phyloP scores from a whole-genome alignment of 2,329 filamentous ascomycete species.

The Paracoccidioides lutzii region DNA sequence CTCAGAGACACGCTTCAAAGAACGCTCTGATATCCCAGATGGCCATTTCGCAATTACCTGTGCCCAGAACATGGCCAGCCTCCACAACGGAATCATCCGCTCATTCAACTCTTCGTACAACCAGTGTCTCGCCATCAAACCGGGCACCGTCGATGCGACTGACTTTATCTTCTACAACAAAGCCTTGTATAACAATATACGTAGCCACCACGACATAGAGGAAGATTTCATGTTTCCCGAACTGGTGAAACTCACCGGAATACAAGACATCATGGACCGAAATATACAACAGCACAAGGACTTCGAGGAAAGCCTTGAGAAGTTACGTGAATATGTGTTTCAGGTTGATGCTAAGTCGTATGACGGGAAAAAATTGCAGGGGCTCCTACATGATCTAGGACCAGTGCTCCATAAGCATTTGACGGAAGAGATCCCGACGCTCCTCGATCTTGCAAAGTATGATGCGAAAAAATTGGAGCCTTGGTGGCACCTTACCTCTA shows the following conservation, averaged over 20 bases:
- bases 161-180: slow-evolving; percentile 22
- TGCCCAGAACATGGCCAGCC: slow-evolving; percentile 17
- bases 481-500: slow-evolving; percentile 9
- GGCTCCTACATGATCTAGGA: slow-evolving; percentile 14
- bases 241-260: slow-evolving; percentile 17
- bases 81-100: slow-evolving; percentile 30
- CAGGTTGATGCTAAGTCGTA: slow-evolving; percentile 12
- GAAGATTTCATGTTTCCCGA: slow-evolving; percentile 21
- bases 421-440: slow-evolving; percentile 15
- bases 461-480: slow-evolving; percentile 12
- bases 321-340: slow-evolving; percentile 14
- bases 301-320: slow-evolving; percentile 12
- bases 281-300: slow-evolving; percentile 22
- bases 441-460: slow-evolving; percentile 11
- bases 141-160: slow-evolving; percentile 10
- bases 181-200: slow-evolving; percentile 20
- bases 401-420: slow-evolving; percentile 16
- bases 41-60: slow-evolving; percentile 3
- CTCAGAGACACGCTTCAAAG: slow-evolving; percentile 4
- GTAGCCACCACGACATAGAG: slow-evolving; percentile 23
- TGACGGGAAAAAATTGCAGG: slow-evolving; percentile 12
- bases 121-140: slow-evolving; percentile 21
- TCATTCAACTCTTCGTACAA: slow-evolving; percentile 31
- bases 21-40: slow-evolving; percentile 5
- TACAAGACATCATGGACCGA: slow-evolving; percentile 19